These are phyloP conservation scores for Lasiosphaeria miniovina DNA, from an alignment of 495 filamentous ascomycete genomes.

Conservation along the genomic window DNA sequence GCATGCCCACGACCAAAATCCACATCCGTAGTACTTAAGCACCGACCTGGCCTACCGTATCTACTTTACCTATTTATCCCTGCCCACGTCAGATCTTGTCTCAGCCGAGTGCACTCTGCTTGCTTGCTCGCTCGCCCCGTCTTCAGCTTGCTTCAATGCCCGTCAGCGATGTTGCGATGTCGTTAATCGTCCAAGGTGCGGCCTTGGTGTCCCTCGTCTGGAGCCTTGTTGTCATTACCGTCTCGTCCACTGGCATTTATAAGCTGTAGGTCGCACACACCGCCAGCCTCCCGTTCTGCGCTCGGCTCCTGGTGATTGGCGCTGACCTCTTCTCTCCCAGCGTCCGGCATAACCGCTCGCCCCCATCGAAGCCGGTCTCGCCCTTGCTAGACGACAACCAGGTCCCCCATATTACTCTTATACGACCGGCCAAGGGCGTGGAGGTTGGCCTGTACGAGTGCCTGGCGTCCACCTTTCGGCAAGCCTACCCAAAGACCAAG, in stretches of 20 bases:
- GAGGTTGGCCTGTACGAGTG: slow-evolving; percentile 90
- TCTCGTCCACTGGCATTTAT: slow-evolving; percentile 50
- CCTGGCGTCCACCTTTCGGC: slow-evolving; percentile 83
- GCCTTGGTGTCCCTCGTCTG: slow-evolving; percentile 48
- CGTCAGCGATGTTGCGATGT: slow-evolving; percentile 35
- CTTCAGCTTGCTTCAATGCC: slow-evolving; percentile 4
- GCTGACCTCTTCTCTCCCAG: slow-evolving; percentile 29
- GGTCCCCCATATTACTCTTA: slow-evolving; percentile 82
- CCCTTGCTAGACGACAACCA: slow-evolving; percentile 41
- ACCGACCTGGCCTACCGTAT: no score
- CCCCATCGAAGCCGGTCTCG: slow-evolving; percentile 42
- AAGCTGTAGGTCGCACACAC: slow-evolving; percentile 42
- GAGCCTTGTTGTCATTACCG: slow-evolving; percentile 46
- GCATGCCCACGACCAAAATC: no score
- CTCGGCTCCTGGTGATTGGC: background rate
- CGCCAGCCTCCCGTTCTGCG: background rate
- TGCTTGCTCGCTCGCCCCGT: slow-evolving; percentile 3
- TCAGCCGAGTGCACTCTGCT: background rate
- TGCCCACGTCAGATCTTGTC: no score
- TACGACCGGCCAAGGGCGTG: slow-evolving; percentile 90
- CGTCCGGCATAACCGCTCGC: slow-evolving; percentile 47
- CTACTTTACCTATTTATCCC: no score
- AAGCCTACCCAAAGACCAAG: slow-evolving; percentile 73
- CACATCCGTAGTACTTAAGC: no score
- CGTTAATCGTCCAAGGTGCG: slow-evolving; percentile 35